phyloP scores from a whole-genome alignment of 805 yeast species.

The Nakazawaea ernobii region DNA sequence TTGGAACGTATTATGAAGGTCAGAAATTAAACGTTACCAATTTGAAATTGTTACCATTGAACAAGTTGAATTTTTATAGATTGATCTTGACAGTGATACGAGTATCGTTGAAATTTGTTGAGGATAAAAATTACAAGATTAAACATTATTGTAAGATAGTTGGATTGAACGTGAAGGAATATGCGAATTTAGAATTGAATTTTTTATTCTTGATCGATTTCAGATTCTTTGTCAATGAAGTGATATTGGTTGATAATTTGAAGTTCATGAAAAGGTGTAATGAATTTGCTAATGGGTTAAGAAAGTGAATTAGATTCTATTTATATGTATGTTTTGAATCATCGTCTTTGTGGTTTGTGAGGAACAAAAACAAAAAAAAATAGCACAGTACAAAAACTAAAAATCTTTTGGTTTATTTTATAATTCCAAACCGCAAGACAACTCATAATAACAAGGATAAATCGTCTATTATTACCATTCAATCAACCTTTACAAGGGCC shows the following conservation, averaged over 20 bases:
- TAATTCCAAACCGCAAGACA: no score
- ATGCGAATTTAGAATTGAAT: slow-evolving; percentile 33
- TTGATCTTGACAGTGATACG: slow-evolving; percentile 33
- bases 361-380: background rate
- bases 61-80: slow-evolving; percentile 32
- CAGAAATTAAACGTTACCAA: slow-evolving; percentile 2
- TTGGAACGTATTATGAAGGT: slow-evolving; percentile 18
- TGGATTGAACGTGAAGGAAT: slow-evolving; percentile 34
- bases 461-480: background rate
- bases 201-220: slow-evolving; percentile 37
- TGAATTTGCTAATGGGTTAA: slow-evolving; percentile 10
- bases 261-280: slow-evolving; percentile 23
- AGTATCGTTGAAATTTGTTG: slow-evolving; percentile 34
- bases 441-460: no score
- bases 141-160: slow-evolving; percentile 36
- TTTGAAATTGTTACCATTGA: slow-evolving; percentile 23
- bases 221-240: slow-evolving; percentile 32
- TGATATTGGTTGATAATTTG: slow-evolving; percentile 26
- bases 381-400: background rate
- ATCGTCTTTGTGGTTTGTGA: background rate
- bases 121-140: slow-evolving; percentile 39
- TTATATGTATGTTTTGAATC: no score
- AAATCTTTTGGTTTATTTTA: background rate
- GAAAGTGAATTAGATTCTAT: no score
- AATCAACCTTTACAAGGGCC: background rate